Evolutionary conservation across 2,329 filamentous ascomycete species (phyloP), one percentile per base, ranked within the genome.

Genomic region (Plectosphaerella sp.): DNA sequence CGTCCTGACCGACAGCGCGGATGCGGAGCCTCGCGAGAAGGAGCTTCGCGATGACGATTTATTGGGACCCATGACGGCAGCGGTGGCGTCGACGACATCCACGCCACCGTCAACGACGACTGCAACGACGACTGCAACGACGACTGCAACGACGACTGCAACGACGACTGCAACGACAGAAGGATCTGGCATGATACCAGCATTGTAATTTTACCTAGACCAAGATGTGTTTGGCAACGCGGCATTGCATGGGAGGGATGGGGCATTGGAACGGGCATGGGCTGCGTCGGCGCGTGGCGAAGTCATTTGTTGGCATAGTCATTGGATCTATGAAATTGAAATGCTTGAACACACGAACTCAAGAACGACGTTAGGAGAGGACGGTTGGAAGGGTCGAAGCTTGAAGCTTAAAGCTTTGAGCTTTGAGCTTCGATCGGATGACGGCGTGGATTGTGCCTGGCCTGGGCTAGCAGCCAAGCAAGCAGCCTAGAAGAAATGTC

Each of bases 1-100:
- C 43, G 33, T 57, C 36, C 56, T 50, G 6, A 45, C 56, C n/a
- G 58, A 62, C 15, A 54, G 56, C n/a, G 6, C n/a, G 41, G n/a
- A 18, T 8, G 54, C 56, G 15, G 45, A 50, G 22, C 47, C 61
- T 49, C 56, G 53, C 18, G 57, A 57, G 46, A 57, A 52, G 49
- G 39, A 25, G 24, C 49, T 28, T 18, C 35, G 50, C 18, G 53
- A 55, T 15, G 53, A 57, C 22, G 53, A 53, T 37, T 52, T 55
- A 33, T 33, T 33, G 28, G 11, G 8, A 33, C 28, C 28, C 28
- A 33, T 33, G 28, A 33, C 28, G 28, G 28, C 28, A 12, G 28
- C 28, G 28, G 28, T 33, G 36, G 20, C 25, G 14, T 36, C 20
- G 10, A 46, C 20, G 10, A 46, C 47, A 10, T 18, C 49, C 36